Evolutionary conservation across 805 yeast genomes (phyloP).

Genomic region (Wickerhamiella azymoides): DNA sequence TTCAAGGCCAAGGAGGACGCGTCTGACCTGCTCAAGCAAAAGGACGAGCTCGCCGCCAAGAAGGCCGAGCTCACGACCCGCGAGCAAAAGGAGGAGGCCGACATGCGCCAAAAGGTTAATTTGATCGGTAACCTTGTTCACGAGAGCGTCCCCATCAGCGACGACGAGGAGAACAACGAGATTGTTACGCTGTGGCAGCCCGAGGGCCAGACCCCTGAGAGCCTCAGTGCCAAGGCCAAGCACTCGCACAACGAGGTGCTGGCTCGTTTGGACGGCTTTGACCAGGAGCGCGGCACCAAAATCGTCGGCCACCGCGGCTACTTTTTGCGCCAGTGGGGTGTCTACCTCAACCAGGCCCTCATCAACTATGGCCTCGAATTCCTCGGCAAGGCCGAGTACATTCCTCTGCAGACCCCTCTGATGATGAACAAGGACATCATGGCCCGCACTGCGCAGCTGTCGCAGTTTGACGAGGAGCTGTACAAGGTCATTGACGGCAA

Average conservation of each 20-base stretch:
- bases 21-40: conserved; percentile 61
- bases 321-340: conserved; percentile 89
- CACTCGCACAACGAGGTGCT: conserved; percentile 93
- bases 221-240: conserved; percentile 52
- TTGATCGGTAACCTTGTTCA: conserved; percentile 90
- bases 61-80: conserved; percentile 50
- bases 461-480: conserved; percentile 94
- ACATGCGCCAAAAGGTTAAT: conserved; percentile 67
- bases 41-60: conserved; percentile 56
- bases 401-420: conserved; percentile 93
- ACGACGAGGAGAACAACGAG: conserved; percentile 84
- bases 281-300: conserved; percentile 97
- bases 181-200: conserved; percentile 82
- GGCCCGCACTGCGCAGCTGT: conserved; percentile 98
- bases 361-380: conserved; percentile 89
- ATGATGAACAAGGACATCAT: conserved; percentile 99
- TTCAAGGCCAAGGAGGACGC: conserved; percentile 95
- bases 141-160: conserved; percentile 73
- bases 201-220: conserved; percentile 45
- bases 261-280: conserved; percentile 91
- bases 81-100: conserved; percentile 71
- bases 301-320: conserved; percentile 98
- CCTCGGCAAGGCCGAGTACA: conserved; percentile 63
- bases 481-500: conserved; percentile 95
- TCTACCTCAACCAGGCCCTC: conserved; percentile 92